Percentiles rank a stretch among this genome's conserved stretches.
Conservation (phyloP, 2,329 filamentous ascomycete genomes). For the Aspergillus japonicus region DNA sequence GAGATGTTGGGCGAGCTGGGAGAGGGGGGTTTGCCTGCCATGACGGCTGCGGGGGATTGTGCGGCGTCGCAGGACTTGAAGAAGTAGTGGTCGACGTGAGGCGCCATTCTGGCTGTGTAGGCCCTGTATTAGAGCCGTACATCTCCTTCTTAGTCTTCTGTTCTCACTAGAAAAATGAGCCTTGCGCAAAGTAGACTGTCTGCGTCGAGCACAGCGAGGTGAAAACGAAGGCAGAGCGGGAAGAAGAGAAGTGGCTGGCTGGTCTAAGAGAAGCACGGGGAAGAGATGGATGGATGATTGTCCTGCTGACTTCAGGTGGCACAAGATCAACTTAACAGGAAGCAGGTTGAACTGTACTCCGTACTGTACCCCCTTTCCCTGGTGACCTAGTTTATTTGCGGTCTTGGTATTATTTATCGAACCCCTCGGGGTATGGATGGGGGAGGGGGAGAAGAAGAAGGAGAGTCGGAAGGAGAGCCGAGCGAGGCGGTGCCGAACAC, state of each 20-base stretch:
- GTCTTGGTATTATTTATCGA: too few relatives aligned
- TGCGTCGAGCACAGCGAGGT: not conserved
- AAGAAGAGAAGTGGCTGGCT: not conserved
- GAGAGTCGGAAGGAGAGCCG: too few relatives aligned
- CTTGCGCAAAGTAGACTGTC: not conserved
- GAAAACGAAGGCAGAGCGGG: not conserved
- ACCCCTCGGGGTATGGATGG: too few relatives aligned
- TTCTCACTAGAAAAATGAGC: not conserved
- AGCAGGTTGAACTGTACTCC: too few relatives aligned
- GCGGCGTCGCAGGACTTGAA: constrained; percentile 4
- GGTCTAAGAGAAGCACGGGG: not conserved
- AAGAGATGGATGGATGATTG: not conserved
- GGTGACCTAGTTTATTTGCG: too few relatives aligned
- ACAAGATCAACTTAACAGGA: not conserved
- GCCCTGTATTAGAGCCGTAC: constrained; percentile 33
- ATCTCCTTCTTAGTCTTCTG: constrained; percentile 22
- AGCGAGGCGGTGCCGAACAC: too few relatives aligned
- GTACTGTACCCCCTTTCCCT: too few relatives aligned
- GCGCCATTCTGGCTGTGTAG: constrained; percentile 43
- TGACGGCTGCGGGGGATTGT: constrained; percentile 20
- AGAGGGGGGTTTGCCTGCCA: constrained; percentile 23
- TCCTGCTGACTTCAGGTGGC: not conserved
- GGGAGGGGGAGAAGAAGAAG: too few relatives aligned
- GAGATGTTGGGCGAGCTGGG: constrained; percentile 24
- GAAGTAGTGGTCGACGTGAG: constrained; percentile 18